Percentiles rank a stretch among this genome's conserved stretches.
Evolutionary conservation across 1,139 yeast genomes (phyloP).

Genomic region (Yamadazyma trypodendri): DNA sequence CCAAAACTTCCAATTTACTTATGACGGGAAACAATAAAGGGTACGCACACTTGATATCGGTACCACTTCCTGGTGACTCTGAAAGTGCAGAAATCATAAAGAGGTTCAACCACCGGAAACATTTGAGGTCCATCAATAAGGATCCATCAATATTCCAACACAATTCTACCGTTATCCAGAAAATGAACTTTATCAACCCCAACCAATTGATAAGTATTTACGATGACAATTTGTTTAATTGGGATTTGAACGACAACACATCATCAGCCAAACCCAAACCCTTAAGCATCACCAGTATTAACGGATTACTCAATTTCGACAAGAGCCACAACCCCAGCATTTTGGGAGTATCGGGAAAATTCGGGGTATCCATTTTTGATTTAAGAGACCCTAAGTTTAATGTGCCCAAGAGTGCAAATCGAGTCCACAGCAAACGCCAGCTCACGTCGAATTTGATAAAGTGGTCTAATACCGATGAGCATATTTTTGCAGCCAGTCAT

Average conservation of each 20-base stretch:
- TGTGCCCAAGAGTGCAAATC: conserved; percentile 27
- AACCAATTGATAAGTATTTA: conserved; percentile 52
- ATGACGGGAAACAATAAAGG: conserved; percentile 75
- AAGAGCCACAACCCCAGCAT: conserved; percentile 37
- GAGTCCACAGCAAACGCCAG: conserved; percentile 17
- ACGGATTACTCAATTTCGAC: conserved; percentile 56
- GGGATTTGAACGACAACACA: conserved; percentile 59
- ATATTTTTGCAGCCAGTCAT: conserved; percentile 67
- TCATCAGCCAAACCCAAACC: conserved; percentile 45
- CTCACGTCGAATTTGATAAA: conserved; percentile 42
- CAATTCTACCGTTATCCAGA: conserved; percentile 23
- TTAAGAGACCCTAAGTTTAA: conserved; percentile 46
- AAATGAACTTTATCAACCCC: conserved; percentile 25
- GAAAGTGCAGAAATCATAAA: conserved; percentile 69
- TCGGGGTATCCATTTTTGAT: conserved; percentile 72
- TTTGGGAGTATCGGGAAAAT: conserved; percentile 63
- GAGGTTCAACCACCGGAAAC: conserved; percentile 71
- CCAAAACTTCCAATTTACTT: conserved; percentile 33
- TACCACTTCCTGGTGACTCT: conserved; percentile 52
- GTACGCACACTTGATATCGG: conserved; percentile 60
- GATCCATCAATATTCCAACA: conserved; percentile 20
- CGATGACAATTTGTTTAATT: conserved; percentile 62
- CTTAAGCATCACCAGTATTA: conserved; percentile 48
- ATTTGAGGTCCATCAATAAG: conserved; percentile 35
- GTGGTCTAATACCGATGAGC: conserved; percentile 64